Percentiles rank a stretch among this genome's conserved stretches.
Conservation (phyloP, 1,284 basidiomycete species). For the Ustilago nuda region DNA sequence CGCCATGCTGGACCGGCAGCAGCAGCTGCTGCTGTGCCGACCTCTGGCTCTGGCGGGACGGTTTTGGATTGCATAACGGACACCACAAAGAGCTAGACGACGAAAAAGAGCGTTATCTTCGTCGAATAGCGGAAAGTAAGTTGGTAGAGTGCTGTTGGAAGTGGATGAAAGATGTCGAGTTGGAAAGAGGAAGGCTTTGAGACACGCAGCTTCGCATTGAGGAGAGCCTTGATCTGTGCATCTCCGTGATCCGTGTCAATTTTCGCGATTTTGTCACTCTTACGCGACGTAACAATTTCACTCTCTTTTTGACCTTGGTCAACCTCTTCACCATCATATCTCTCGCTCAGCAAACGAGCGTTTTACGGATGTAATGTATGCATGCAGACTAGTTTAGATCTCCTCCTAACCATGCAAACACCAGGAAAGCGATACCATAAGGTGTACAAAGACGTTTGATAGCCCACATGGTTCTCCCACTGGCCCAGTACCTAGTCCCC, state of each 20-base stretch:
- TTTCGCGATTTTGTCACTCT: background rate
- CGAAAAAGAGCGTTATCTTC: too few relatives aligned
- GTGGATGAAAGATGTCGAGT: constrained; percentile 24
- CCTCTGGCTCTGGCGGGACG: constrained; percentile 19
- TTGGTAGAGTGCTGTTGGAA: background rate
- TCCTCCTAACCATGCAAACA: constrained; percentile 67
- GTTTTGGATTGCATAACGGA: constrained; percentile 20
- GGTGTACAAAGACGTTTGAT: constrained; percentile 58
- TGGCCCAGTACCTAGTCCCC: constrained; percentile 51
- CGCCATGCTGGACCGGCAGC: constrained; percentile 61
- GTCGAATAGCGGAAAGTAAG: too few relatives aligned
- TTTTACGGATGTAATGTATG: background rate
- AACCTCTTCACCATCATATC: background rate
- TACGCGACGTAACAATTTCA: background rate
- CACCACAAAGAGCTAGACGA: background rate
- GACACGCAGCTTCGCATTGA: background rate
- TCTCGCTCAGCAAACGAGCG: background rate
- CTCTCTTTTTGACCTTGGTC: background rate
- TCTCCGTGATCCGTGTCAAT: background rate
- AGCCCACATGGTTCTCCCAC: constrained; percentile 56
- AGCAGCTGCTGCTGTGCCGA: constrained; percentile 39
- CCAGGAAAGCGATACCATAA: constrained; percentile 66
- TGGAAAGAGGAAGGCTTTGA: background rate
- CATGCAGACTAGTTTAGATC: constrained; percentile 44
- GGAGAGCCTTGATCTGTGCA: constrained; percentile 6